A percentile compares a stretch with the other conserved stretches of the same genome.
Evolutionary conservation across 495 filamentous ascomycete genomes (phyloP).

Genomic region (Echria macrotheca): DNA sequence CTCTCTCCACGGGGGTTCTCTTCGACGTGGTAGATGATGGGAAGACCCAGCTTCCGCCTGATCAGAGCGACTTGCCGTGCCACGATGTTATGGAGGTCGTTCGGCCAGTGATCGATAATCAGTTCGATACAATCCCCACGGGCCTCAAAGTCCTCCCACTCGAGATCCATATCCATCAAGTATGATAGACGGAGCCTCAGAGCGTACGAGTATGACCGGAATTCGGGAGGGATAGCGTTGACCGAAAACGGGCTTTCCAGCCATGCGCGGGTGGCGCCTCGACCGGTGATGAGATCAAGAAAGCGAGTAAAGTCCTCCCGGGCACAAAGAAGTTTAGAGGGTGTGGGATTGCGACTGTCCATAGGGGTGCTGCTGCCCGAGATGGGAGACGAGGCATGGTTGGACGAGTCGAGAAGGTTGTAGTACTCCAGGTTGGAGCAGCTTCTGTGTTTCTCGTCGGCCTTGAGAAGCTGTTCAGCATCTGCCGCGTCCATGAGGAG

Average conservation of each 20-base stretch:
- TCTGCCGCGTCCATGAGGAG: slow-evolving; percentile 57
- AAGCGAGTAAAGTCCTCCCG: slow-evolving; percentile 72
- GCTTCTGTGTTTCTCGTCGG: slow-evolving; percentile 48
- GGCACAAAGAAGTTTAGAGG: slow-evolving; percentile 59
- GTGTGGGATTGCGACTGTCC: slow-evolving; percentile 33
- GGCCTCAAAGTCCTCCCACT: slow-evolving; percentile 60
- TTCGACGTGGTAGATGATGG: slow-evolving; percentile 66
- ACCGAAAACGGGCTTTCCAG: slow-evolving; percentile 70
- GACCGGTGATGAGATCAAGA: slow-evolving; percentile 59
- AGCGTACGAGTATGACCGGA: slow-evolving; percentile 60
- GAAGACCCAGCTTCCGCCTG: slow-evolving; percentile 58
- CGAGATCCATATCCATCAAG: slow-evolving; percentile 47
- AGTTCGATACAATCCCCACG: slow-evolving; percentile 69
- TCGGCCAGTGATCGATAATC: slow-evolving; percentile 58
- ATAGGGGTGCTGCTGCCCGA: slow-evolving; percentile 27
- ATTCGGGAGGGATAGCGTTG: slow-evolving; percentile 60
- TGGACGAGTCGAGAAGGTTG: slow-evolving; percentile 54
- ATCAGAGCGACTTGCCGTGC: slow-evolving; percentile 54
- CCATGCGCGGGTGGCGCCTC: slow-evolving; percentile 48
- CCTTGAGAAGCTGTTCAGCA: slow-evolving; percentile 48
- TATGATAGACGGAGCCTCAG: slow-evolving; percentile 59
- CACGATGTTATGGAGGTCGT: slow-evolving; percentile 44
- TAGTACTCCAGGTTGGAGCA: slow-evolving; percentile 80
- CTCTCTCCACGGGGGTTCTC: slow-evolving; percentile 44
- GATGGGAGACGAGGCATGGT: slow-evolving; percentile 14